Base-by-base conservation (phyloP, 768 basidiomycete genomes). In the Scleroderma bovista region DNA sequence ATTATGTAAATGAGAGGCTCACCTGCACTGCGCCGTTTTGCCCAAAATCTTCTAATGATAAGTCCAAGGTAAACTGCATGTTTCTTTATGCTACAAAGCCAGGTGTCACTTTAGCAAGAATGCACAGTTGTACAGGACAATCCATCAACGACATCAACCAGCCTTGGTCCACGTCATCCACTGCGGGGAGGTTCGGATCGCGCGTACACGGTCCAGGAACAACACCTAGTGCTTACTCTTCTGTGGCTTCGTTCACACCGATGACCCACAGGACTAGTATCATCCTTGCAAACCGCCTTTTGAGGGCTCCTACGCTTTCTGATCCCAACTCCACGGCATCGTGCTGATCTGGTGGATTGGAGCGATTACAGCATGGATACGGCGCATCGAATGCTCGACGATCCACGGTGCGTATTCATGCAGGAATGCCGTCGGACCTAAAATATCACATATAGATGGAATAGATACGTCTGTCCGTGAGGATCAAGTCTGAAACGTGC, bases 371-470 rank as follows among this genome's bases (percentile, higher is more conserved):
- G 72, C 60, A 43, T 74, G 74, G 62, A 89, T 72, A 39, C 73
- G 71, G 24, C 87, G 73, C 45, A 81, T 76, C 3, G 82, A 82
- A 33, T 69, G 71, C 62, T 89, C 87, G 47, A 84, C 79, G 45
- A 86, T 64, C 11, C 82, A 84, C 2, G 80, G 69, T 3, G 69
- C 71, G 62, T 86, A 83, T 4, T 80, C 81, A 48, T 76, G 53
- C 1, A 84, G 80, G 34, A 88, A 63, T 8, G 67, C 61, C 11
- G 75, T 79, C 4, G 79, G 78, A 0, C 84, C 86, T 3, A 87
- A 62, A 33, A 79, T 46, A 24, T 63, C 58, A 48, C 72, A 53
- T 47, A 81, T 61, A 33, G 56, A 59, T 43, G 60, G 51, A 38
- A 52, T 37, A 22, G 54, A 29, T 48, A 56, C 50, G 12, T 68